These are phyloP conservation scores for Phytophthora uliginosa DNA, from an alignment of 352 stramenopile species.

Conservation along the genomic window DNA sequence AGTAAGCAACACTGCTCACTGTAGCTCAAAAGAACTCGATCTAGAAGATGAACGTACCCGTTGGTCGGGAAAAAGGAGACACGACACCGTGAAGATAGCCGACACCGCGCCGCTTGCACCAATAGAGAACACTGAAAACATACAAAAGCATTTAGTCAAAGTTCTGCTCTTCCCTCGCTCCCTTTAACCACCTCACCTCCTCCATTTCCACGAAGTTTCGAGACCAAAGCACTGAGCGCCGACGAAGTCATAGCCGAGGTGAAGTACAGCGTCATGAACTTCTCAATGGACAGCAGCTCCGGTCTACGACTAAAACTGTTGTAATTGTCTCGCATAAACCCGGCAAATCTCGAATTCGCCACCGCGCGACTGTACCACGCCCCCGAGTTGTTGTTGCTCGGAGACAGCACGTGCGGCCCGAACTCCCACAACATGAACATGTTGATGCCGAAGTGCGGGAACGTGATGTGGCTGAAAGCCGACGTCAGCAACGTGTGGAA, in stretches of 20 bases:
- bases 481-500: slow-evolving; percentile 83
- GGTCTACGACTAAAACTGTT: slow-evolving; percentile 33
- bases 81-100: slow-evolving; percentile 83
- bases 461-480: slow-evolving; percentile 87
- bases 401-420: slow-evolving; percentile 69
- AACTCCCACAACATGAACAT: slow-evolving; percentile 94
- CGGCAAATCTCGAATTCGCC: slow-evolving; percentile 56
- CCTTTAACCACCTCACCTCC: slow-evolving; percentile 39
- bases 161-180: neutral
- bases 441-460: slow-evolving; percentile 86
- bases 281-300: slow-evolving; percentile 63
- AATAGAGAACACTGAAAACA: slow-evolving; percentile 76
- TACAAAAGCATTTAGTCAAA: slow-evolving; percentile 1
- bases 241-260: slow-evolving; percentile 80
- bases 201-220: slow-evolving; percentile 66
- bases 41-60: slow-evolving; percentile 44
- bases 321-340: slow-evolving; percentile 47
- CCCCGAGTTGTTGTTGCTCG: slow-evolving; percentile 50
- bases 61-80: slow-evolving; percentile 73
- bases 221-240: slow-evolving; percentile 71
- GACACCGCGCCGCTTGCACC: slow-evolving; percentile 86
- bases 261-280: slow-evolving; percentile 79
- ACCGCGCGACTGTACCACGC: slow-evolving; percentile 66
- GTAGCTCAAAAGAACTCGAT: neutral
- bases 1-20: neutral